Base-by-base conservation (phyloP, 495 filamentous ascomycete species). In the Aspergillus wentii region DNA sequence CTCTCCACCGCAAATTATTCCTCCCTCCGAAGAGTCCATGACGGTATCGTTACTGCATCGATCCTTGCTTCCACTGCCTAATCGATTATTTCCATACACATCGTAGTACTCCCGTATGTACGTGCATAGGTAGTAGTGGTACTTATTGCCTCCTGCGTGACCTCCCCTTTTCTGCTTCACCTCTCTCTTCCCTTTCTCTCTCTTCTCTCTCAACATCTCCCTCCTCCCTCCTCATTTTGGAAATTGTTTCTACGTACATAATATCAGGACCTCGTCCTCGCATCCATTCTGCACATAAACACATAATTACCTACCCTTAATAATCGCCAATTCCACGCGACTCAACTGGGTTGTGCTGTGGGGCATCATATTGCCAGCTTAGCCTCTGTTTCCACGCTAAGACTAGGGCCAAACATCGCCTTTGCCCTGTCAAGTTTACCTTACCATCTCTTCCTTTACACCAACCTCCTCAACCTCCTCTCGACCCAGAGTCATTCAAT, bases 351-450 rank as follows among this genome's bases (percentile, higher is more conserved):
- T 49, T 54, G 37, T 54, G 57, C 48, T 57, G 66, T 68, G 67
- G 64, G 63, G 64, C 61, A 50, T 50, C 56, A 6, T n/a, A 52
- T 45, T 54, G 42, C 48, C 56, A 57, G 51, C 48, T 51, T 52
- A 51, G 51, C 52, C 55, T 47, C 40, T 48, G 50, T 58, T 66
- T 67, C 56, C 63, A 61, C 67, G 67, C 67, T 71, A 71, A 59
- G 51, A 59, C 42, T 68, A 64, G 63, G 64, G 64, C 67, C 67
- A 69, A 69, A 69, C 63, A 69, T 64, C 59, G 48, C 55, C 61
- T 62, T 33, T 61, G 51, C 57, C 59, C 58, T 65, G 50, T 66
- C 55, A 54, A 55, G 44, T 59, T 62, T 39, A 41, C 56, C 58
- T 59, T n/a, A n/a, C n/a, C n/a, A n/a, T n/a, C n/a, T n/a, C n/a